Conservation (phyloP, 2,329 filamentous ascomycete genomes). For the Trichoderma lentiforme region DNA sequence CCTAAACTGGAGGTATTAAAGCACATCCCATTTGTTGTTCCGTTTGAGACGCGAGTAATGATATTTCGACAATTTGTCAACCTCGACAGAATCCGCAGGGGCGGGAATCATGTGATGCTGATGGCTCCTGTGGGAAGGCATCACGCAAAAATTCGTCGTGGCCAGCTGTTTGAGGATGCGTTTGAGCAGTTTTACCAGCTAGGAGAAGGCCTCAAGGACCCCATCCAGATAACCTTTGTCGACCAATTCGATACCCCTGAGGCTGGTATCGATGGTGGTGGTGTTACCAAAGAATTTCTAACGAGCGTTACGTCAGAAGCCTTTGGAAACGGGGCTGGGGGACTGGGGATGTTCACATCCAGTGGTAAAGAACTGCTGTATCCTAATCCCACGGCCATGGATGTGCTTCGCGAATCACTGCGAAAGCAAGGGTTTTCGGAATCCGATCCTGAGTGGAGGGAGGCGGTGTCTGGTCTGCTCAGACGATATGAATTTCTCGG, state of each 20-base stretch:
- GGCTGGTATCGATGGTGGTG: conserved; percentile 93
- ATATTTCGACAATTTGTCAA: conserved; percentile 93
- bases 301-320: conserved; percentile 84
- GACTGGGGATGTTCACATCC: conserved; percentile 65
- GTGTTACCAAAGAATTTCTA: conserved; percentile 95
- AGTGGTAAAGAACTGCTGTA: conserved; percentile 86
- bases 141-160: conserved; percentile 75
- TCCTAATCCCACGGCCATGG: conserved; percentile 76
- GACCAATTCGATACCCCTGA: conserved; percentile 84
- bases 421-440: conserved; percentile 50
- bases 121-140: conserved; percentile 52
- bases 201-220: conserved; percentile 82
- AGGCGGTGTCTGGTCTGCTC: conserved; percentile 58
- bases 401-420: conserved; percentile 62
- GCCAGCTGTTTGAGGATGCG: conserved; percentile 80
- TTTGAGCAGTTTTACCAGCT: conserved; percentile 78
- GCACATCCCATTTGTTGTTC: conserved; percentile 96
- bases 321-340: conserved; percentile 55
- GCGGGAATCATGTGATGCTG: conserved; percentile 21
- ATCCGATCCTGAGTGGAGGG: conserved; percentile 53
- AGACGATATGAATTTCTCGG: conserved; percentile 87
- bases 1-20: conserved; percentile 87
- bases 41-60: conserved; percentile 84
- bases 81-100: conserved; percentile 53
- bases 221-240: conserved; percentile 94